Evolutionary conservation across 2,329 filamentous ascomycete genomes (phyloP).

Genomic region (Fusarium sp.): DNA sequence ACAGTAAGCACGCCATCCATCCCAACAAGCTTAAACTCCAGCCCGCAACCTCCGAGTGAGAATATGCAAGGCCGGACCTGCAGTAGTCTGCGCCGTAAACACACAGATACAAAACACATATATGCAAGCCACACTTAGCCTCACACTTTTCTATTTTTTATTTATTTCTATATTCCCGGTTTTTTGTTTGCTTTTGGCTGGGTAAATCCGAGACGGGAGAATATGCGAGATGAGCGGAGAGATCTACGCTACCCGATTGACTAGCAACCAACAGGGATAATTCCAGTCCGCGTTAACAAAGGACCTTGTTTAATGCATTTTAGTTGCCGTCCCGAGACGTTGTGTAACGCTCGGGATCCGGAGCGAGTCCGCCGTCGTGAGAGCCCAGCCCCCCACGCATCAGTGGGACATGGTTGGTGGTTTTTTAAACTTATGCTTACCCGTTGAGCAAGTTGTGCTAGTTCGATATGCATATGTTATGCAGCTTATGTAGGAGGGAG

Average conservation of each 20-base stretch:
- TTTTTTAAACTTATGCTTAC: slow-evolving; percentile 2
- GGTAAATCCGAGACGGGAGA: not conserved
- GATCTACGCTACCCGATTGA: slow-evolving; percentile 23
- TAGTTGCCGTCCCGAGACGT: slow-evolving; percentile 9
- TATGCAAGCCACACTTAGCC: slow-evolving; percentile 21
- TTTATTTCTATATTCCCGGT: no score
- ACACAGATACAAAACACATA: slow-evolving; percentile 3
- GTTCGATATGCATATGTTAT: not conserved
- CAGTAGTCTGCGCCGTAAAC: slow-evolving; percentile 29
- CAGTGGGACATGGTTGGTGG: not conserved
- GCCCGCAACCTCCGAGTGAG: not conserved
- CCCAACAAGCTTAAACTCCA: slow-evolving; percentile 1
- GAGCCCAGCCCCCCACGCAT: not conserved
- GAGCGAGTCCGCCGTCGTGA: slow-evolving; percentile 7
- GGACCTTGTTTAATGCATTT: not conserved
- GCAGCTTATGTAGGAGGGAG: not conserved
- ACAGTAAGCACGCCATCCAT: not conserved
- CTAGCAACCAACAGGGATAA: not conserved
- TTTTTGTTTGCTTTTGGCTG: not conserved
- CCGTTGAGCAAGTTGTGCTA: not conserved
- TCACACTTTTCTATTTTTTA: not conserved
- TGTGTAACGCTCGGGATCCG: slow-evolving; percentile 28
- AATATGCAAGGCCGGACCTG: slow-evolving; percentile 34
- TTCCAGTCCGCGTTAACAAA: not conserved
- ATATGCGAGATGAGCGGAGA: slow-evolving; percentile 3